Evolutionary conservation across 2,329 filamentous ascomycete genomes (phyloP).

Genomic region (Orbilia blumenaviensis): DNA sequence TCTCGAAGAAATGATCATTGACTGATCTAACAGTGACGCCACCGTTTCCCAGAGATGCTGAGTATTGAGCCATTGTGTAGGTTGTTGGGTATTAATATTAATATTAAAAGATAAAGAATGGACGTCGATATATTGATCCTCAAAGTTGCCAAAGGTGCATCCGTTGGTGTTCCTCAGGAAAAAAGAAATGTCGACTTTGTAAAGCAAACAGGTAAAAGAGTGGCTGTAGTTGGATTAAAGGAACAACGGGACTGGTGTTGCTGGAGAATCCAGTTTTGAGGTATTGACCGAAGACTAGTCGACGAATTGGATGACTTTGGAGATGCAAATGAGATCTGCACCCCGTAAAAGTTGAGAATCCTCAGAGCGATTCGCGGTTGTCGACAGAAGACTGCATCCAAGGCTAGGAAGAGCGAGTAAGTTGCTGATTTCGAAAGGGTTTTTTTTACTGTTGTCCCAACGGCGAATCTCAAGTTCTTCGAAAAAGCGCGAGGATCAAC

Average conservation of each 20-base stretch:
- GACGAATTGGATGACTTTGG: conserved; percentile 19
- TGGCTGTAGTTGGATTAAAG: conserved; percentile 51
- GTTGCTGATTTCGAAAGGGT: conserved; percentile 8
- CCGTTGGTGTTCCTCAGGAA: conserved; percentile 8
- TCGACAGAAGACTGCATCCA: conserved; percentile 41
- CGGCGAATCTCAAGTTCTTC: conserved; percentile 17
- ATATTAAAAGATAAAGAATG: conserved; percentile 58
- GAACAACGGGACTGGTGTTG: conserved; percentile 11
- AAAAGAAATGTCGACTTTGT: conserved; percentile 23
- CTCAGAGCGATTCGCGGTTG: conserved; percentile 6
- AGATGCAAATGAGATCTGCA: conserved; percentile 12
- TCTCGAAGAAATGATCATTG: conserved; percentile 50
- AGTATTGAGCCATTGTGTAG: conserved; percentile 59
- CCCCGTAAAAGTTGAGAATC: conserved; percentile 7
- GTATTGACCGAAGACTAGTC: conserved; percentile 14
- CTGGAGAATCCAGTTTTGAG: conserved; percentile 38
- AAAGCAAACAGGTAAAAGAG: conserved; percentile 40
- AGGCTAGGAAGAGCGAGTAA: conserved; percentile 11
- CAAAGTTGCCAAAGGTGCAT: conserved; percentile 15
- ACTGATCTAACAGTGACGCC: conserved; percentile 41
- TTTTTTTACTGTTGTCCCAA: conserved; percentile 11
- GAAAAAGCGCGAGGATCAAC: conserved; percentile 53
- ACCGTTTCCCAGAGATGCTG: conserved; percentile 42
- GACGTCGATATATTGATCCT: conserved; percentile 58
- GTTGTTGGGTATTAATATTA: conserved; percentile 62